Percentiles rank a stretch among this genome's conserved stretches.
Evolutionary conservation across 345 rosid species (phyloP).

Genomic region (Eucalyptus erythrocorys): DNA sequence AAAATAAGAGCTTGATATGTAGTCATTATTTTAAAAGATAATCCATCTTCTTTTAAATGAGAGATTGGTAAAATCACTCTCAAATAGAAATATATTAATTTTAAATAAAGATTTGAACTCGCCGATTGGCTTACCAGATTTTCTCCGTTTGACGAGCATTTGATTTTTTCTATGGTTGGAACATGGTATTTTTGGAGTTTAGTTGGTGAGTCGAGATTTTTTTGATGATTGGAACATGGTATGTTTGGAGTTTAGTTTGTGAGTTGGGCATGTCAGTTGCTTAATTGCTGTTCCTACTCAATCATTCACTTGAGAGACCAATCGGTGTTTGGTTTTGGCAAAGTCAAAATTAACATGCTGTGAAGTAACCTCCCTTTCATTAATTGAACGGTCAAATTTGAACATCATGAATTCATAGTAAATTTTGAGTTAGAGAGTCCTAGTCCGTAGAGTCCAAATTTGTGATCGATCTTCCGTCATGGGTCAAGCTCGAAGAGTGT

Average conservation of each 20-base stretch:
- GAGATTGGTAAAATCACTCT: no score
- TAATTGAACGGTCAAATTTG: background rate
- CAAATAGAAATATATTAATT: no score
- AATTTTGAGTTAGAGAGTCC: no score
- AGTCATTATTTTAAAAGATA: background rate
- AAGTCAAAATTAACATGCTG: background rate
- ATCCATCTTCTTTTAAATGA: no score
- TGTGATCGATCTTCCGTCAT: background rate
- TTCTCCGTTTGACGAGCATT: background rate
- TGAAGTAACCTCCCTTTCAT: background rate
- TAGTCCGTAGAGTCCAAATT: background rate
- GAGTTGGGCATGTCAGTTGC: background rate
- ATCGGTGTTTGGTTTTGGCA: background rate
- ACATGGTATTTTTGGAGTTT: background rate
- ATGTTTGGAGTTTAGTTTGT: background rate
- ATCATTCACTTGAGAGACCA: background rate
- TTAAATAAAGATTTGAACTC: no score
- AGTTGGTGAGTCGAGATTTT: background rate
- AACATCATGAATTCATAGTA: background rate
- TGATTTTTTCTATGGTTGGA: no score
- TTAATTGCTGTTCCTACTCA: background rate
- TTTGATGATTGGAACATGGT: background rate
- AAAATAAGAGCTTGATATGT: no score
- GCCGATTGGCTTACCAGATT: rapidly evolving
- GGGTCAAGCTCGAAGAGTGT: background rate